These are phyloP conservation scores for Hansenula sp. DNA, from an alignment of 1,139 yeast genomes.

Conservation along the genomic window DNA sequence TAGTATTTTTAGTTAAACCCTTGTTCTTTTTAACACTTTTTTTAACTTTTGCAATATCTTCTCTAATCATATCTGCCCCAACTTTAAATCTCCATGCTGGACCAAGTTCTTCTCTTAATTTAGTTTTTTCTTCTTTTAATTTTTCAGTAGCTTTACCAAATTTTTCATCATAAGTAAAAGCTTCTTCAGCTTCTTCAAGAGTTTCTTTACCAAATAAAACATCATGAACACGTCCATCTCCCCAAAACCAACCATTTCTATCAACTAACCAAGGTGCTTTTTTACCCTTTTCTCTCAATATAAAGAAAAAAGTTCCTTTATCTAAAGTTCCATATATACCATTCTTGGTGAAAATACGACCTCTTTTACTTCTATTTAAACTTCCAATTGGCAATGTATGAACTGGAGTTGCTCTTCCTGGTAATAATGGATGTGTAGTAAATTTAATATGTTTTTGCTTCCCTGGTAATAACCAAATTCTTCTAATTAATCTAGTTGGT, in stretches of 20 bases:
- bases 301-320: conserved; percentile 67
- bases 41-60: neutral
- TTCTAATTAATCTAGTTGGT: conserved; percentile 67
- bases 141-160: conserved; percentile 16
- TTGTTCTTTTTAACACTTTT: neutral
- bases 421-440: conserved; percentile 70
- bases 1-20: neutral
- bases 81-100: conserved; percentile 18
- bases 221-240: conserved; percentile 84
- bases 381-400: conserved; percentile 58
- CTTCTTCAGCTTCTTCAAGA: conserved; percentile 70
- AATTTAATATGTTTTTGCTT: conserved; percentile 45
- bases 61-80: conserved; percentile 11
- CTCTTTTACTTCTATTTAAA: conserved; percentile 51
- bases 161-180: conserved; percentile 59
- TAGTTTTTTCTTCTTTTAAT: conserved; percentile 13
- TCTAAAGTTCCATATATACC: conserved; percentile 86
- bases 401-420: conserved; percentile 75
- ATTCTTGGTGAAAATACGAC: conserved; percentile 78
- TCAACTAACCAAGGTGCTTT: conserved; percentile 71
- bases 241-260: conserved; percentile 86
- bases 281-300: conserved; percentile 53
- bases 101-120: conserved; percentile 16
- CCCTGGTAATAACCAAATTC: conserved; percentile 71
- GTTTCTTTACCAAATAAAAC: conserved; percentile 75